These are phyloP conservation scores for Pogostemon cablin DNA, from an alignment of 257 asterid species.

Conservation along the genomic window DNA sequence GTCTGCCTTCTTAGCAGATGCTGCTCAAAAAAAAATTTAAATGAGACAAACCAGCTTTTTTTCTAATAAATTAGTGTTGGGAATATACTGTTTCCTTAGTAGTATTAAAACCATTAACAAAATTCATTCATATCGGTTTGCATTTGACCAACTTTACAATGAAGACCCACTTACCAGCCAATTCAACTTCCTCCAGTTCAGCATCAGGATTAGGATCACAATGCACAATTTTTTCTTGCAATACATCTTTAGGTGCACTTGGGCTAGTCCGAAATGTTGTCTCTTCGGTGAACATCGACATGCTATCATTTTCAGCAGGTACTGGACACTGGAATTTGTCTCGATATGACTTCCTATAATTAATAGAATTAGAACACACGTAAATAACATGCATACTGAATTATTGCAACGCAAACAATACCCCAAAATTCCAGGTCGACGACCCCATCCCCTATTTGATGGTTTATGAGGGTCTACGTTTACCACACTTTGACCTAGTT, in stretches of 20 bases:
- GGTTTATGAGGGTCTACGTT: conserved; percentile 43
- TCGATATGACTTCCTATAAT: conserved; percentile 56
- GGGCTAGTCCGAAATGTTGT: conserved; percentile 39
- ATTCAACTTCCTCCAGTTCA: conserved; percentile 43
- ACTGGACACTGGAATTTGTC: conserved; percentile 44
- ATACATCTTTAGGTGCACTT: conserved; percentile 38
- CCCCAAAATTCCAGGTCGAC: conserved; percentile 81
- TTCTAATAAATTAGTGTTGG: conserved; percentile 19
- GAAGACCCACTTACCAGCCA: conserved; percentile 54
- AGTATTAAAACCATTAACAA: conserved; percentile 19
- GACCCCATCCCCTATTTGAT: conserved; percentile 45
- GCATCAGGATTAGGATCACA: conserved; percentile 40
- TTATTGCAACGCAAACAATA: conserved; percentile 35
- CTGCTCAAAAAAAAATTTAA: conserved; percentile 39
- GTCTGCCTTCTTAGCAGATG: conserved; percentile 43
- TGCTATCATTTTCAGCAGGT: conserved; percentile 48
- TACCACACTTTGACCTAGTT: conserved; percentile 48
- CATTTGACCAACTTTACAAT: conserved; percentile 21
- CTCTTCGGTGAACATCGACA: conserved; percentile 50
- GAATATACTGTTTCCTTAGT: not conserved
- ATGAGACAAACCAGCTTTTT: conserved; percentile 26
- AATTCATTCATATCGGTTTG: conserved; percentile 20
- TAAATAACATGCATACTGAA: conserved; percentile 15
- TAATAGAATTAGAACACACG: conserved; percentile 26
- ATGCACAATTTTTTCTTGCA: conserved; percentile 36